A percentile compares a stretch with the other conserved stretches of the same genome.
Conservation (phyloP, 1,139 yeast genomes). For the Blastobotrys capitulatus region DNA sequence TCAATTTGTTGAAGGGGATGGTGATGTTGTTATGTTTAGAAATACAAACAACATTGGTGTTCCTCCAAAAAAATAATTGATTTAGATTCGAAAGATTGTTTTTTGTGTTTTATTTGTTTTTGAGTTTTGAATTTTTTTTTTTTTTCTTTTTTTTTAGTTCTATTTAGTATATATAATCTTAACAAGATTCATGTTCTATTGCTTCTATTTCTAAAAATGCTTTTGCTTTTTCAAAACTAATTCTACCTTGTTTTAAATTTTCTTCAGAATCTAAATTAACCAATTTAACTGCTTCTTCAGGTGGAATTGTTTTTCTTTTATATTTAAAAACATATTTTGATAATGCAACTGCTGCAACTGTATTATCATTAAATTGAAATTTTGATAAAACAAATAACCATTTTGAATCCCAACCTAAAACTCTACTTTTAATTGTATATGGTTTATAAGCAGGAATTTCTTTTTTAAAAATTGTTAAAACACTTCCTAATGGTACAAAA, state of each 20-base stretch:
- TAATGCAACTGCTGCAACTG: conserved; percentile 54
- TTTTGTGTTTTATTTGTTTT: conserved; percentile 5
- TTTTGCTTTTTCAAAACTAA: conserved; percentile 36
- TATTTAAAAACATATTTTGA: conserved; percentile 78
- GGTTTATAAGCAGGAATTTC: conserved; percentile 65
- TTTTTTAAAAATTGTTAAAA: conserved; percentile 59
- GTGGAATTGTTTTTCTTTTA: conserved; percentile 65
- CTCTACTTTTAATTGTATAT: conserved; percentile 51
- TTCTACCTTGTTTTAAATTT: conserved; percentile 40
- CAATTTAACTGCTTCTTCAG: conserved; percentile 50
- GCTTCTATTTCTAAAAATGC: conserved; percentile 34
- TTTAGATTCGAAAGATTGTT: conserved; percentile 4
- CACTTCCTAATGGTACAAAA: conserved; percentile 73
- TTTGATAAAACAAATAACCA: conserved; percentile 73
- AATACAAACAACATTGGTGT: conserved; percentile 57
- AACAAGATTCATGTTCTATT: conserved; percentile 24
- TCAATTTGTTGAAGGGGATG: conserved; percentile 78
- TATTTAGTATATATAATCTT: background rate
- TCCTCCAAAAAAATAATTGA: conserved; percentile 15
- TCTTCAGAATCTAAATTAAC: conserved; percentile 55
- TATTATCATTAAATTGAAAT: conserved; percentile 42
- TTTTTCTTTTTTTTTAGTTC: background rate
- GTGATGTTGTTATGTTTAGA: conserved; percentile 75
- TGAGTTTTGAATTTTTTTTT: background rate
- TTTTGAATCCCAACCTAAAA: conserved; percentile 82